Conservation (phyloP, 1,284 basidiomycete species). For the Cystobasidium sp. region DNA sequence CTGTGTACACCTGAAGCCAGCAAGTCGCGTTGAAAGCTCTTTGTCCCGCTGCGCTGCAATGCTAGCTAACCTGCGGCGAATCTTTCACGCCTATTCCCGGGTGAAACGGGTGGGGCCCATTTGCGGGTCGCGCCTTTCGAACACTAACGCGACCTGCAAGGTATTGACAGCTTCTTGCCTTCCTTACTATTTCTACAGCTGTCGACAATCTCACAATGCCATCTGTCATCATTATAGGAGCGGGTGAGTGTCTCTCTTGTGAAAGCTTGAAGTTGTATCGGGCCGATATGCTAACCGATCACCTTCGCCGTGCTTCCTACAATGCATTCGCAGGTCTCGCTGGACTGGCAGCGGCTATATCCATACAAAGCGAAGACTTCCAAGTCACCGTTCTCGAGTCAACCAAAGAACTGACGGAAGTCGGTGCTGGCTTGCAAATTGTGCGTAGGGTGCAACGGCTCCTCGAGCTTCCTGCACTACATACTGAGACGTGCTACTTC, state of each 20-base stretch:
- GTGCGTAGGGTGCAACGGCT: neutral
- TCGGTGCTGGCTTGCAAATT: constrained; percentile 37
- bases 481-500: neutral
- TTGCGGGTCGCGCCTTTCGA: neutral
- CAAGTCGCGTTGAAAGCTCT: too few relatives aligned
- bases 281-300: constrained; percentile 7
- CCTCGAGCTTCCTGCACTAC: neutral
- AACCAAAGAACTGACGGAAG: constrained; percentile 40
- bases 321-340: constrained; percentile 22
- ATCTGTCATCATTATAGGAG: constrained; percentile 37
- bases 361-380: constrained; percentile 35
- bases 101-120: neutral
- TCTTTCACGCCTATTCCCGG: neutral
- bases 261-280: neutral
- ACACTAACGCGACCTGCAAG: neutral
- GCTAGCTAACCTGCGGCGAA: constrained; percentile 1
- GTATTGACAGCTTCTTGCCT: too few relatives aligned
- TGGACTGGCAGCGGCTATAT: constrained; percentile 41
- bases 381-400: constrained; percentile 34
- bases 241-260: constrained; percentile 7
- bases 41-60: neutral
- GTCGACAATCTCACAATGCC: neutral
- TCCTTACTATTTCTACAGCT: too few relatives aligned
- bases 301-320: neutral
- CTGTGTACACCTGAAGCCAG: too few relatives aligned